Evolutionary conservation across 163 green algal species (phyloP).

Genomic region (Volvox carteri): DNA sequence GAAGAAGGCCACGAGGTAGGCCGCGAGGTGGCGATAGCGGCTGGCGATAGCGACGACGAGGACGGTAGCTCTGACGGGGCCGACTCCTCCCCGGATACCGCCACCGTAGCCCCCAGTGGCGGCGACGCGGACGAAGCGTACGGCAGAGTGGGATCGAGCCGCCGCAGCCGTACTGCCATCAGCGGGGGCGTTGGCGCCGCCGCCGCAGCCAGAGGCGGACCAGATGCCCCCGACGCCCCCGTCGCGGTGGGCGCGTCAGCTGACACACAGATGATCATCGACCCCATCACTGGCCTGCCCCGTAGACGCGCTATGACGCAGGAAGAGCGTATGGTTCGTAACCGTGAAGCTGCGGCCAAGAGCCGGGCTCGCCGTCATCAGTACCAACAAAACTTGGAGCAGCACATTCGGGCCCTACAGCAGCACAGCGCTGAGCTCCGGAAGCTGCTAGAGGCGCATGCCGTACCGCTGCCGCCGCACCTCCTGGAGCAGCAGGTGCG

Average conservation of each 20-base stretch:
- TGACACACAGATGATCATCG: neutral
- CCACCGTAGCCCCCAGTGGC: neutral
- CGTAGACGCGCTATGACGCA: conserved; percentile 3
- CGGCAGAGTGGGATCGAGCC: neutral
- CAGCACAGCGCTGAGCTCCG: conserved; percentile 16
- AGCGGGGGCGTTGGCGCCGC: neutral
- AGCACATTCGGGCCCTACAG: conserved; percentile 38
- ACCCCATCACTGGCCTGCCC: neutral
- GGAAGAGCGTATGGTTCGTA: conserved; percentile 44
- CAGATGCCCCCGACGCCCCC: neutral
- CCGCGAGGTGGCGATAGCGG: neutral
- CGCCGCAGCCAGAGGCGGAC: neutral
- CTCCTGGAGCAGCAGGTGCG: neutral
- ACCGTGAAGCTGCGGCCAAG: conserved; percentile 46
- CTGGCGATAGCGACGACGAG: neutral
- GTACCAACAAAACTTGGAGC: conserved; percentile 37
- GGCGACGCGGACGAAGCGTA: neutral
- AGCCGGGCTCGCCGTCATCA: neutral
- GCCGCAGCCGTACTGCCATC: neutral
- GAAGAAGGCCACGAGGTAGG: neutral
- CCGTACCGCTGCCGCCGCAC: neutral
- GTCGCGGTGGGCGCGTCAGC: neutral
- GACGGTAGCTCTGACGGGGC: neutral
- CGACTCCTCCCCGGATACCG: neutral
- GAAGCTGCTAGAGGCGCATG: neutral